These are phyloP conservation scores for Hibiscus trionum DNA, from an alignment of 345 rosid species.

Conservation along the genomic window DNA sequence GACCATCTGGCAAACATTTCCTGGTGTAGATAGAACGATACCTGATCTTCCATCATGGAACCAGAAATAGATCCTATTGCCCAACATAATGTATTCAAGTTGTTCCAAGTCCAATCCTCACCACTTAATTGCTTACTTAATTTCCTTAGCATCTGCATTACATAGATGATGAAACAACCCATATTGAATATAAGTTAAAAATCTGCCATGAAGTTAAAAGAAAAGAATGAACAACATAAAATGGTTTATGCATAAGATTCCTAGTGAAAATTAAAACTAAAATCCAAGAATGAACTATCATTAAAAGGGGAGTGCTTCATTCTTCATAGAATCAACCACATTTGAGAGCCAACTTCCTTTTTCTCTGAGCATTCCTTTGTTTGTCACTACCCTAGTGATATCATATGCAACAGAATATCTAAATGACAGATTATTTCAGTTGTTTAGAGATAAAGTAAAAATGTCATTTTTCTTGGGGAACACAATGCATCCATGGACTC, in stretches of 20 bases:
- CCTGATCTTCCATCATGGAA: conserved; percentile 99
- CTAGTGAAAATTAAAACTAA: neutral
- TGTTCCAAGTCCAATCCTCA: conserved; percentile 99
- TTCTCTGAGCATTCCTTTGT: neutral
- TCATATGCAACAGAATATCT: neutral
- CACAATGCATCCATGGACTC: neutral
- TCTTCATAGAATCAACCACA: neutral
- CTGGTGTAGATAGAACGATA: conserved; percentile 15
- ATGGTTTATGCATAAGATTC: neutral
- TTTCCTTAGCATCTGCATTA: conserved; percentile 80
- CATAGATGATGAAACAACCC: neutral
- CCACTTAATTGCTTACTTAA: conserved; percentile 88
- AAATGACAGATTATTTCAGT: neutral
- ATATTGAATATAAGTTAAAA: conserved; percentile 15
- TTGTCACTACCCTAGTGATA: too few species aligned
- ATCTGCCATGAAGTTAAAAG: neutral
- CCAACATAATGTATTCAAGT: conserved; percentile 54
- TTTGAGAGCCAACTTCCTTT: neutral
- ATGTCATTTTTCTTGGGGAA: neutral
- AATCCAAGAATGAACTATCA: neutral
- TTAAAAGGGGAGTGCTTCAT: neutral
- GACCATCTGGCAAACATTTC: neutral
- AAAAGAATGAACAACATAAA: neutral
- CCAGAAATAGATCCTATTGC: conserved; percentile 99
- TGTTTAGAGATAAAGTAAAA: neutral